These are phyloP conservation scores for Saksenaea oblongispora DNA, from an alignment of 371 early-diverging fungal species.

Conservation along the genomic window DNA sequence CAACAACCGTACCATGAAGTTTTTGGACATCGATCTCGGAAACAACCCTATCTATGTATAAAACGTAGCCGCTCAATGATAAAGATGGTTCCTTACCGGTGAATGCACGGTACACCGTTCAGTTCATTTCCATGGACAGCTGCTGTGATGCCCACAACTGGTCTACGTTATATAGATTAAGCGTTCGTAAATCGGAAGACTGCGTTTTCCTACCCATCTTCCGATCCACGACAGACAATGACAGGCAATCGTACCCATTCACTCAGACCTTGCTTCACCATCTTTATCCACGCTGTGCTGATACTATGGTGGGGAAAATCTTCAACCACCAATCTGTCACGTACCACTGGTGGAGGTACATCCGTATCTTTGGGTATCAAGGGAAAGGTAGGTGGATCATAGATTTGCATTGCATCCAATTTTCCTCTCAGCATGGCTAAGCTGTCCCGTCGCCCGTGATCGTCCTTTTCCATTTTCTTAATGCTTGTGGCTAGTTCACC, in stretches of 20 bases:
- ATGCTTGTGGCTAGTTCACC: slow-evolving; percentile 15
- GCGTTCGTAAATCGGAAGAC: neutral
- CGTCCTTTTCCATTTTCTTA: slow-evolving; percentile 7
- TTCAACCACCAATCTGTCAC: slow-evolving; percentile 57
- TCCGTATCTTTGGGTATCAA: slow-evolving; percentile 45
- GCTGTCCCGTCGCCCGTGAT: slow-evolving; percentile 24
- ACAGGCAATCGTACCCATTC: slow-evolving; percentile 68
- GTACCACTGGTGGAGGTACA: slow-evolving; percentile 59
- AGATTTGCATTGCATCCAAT: slow-evolving; percentile 56
- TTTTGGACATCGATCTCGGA: slow-evolving; percentile 72
- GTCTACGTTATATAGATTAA: slow-evolving; percentile 11
- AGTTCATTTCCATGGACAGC: slow-evolving; percentile 92
- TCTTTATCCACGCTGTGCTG: slow-evolving; percentile 68
- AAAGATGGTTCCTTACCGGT: slow-evolving; percentile 44
- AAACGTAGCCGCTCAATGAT: neutral
- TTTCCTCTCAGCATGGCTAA: slow-evolving; percentile 19
- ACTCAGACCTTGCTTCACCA: slow-evolving; percentile 66
- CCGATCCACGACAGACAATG: slow-evolving; percentile 65
- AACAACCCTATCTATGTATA: slow-evolving; percentile 46
- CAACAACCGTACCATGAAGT: slow-evolving; percentile 84
- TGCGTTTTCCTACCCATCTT: slow-evolving; percentile 47
- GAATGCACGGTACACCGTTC: slow-evolving; percentile 90
- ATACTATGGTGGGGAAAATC: slow-evolving; percentile 59
- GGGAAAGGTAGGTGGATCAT: slow-evolving; percentile 56
- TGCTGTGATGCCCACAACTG: slow-evolving; percentile 54